Evolutionary conservation across 1,284 basidiomycete genomes (phyloP), one percentile per base, ranked within the genome.

Genomic region (Moesziomyces sp.): DNA sequence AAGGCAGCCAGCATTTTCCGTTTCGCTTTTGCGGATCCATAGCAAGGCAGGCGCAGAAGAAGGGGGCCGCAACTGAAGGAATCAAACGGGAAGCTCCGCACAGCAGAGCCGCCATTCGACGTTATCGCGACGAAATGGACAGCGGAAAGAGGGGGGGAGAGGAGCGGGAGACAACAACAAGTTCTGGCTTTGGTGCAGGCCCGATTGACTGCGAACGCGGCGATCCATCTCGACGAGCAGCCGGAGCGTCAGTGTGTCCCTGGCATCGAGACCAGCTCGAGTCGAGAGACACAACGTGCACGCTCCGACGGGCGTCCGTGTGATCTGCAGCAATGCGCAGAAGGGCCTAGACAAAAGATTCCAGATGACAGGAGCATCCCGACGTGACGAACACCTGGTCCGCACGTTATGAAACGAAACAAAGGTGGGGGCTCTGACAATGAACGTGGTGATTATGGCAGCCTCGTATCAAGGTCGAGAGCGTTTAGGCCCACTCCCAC

Each of bases 401-500:
- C n/a, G 23, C 44, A 5, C 44, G 19, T 21, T 3, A 45, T 24
- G 19, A 21, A 21, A 19, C 45, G 44, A 47, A 38, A 19, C 35
- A 48, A 38, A 24, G 14, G 23, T 19, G 24, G 10, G 24, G 21
- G 26, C 21, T 28, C 13, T 28, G 26, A 7, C 5, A 28, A 28
- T 28, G 6, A 28, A 28, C 26, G 26, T 6, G 8, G 26, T 8
- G 26, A 28, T 3, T 0, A 28, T 28, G 26, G 26, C 26, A 28
- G 26, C 26, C 26, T 7, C 26, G 26, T 28, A 28, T 28, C 26
- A 28, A 13, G 38, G 3, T 13, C 5, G 2, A 3, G 18, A 40
- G 35, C 30, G 30, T 8, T 61, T 52, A 75, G 13, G 58, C 58
- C 68, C 66, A 78, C n/a, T 52, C 57, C 76, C 76, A 78, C 50